Percentiles rank a stretch among this genome's conserved stretches.
Evolutionary conservation across 371 early-diverging fungal genomes (phyloP).

Genomic region (Rhizopus sp.): DNA sequence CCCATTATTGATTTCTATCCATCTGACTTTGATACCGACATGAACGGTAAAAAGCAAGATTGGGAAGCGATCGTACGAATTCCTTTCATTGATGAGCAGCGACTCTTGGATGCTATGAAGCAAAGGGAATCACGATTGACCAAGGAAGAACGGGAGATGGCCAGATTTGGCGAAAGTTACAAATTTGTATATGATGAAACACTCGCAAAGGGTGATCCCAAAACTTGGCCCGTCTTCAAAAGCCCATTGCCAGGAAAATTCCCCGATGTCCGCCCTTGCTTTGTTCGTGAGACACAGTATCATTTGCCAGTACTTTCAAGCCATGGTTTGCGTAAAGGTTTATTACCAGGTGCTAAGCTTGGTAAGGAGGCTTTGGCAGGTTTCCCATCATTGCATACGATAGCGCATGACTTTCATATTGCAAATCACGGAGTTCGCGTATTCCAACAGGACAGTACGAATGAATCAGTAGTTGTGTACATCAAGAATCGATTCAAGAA

Average conservation of each 20-base stretch:
- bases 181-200: conserved; percentile 60
- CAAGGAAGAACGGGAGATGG: conserved; percentile 68
- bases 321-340: conserved; percentile 55
- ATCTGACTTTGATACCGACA: conserved; percentile 85
- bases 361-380: conserved; percentile 81
- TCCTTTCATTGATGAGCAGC: conserved; percentile 91
- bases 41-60: conserved; percentile 97
- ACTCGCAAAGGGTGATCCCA: conserved; percentile 32
- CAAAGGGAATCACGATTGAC: conserved; percentile 68
- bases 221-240: conserved; percentile 37
- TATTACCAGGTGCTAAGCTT: conserved; percentile 66
- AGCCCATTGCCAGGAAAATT: conserved; percentile 77
- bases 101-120: conserved; percentile 82
- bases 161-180: conserved; percentile 70
- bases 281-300: conserved; percentile 49
- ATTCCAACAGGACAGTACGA: conserved; percentile 80
- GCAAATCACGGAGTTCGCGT: conserved; percentile 81
- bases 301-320: conserved; percentile 43
- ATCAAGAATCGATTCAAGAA: conserved; percentile 58
- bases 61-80: conserved; percentile 98
- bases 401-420: conserved; percentile 71
- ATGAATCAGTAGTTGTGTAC: conserved; percentile 82
- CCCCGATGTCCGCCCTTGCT: conserved; percentile 65
- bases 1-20: conserved; percentile 96
- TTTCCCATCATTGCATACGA: conserved; percentile 86